Evolutionary conservation across 140 eudicot species (phyloP), one percentile per base, ranked within the genome.

Genomic region (Erigeron philadelphicus): DNA sequence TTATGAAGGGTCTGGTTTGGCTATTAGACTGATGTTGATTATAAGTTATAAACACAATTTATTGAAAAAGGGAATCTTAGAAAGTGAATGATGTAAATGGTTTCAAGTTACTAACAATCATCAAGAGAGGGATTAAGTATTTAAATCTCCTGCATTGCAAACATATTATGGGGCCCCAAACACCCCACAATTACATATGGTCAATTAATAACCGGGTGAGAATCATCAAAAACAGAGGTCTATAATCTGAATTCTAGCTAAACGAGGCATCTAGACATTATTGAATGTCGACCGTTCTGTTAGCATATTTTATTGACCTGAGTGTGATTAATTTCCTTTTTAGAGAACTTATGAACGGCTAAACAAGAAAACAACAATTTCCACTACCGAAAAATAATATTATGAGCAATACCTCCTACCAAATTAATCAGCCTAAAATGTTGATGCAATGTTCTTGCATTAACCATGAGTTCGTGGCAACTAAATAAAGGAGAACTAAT

Each of bases 41-140:
- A 31, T 31, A 4, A 31, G 4, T 31, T 31, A 31, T 1, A 31
- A 8, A 45, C 7, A 45, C 9, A 45, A 7, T 45, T 3, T 45
- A 7, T 45, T 11, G 18, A 38, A 18, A n/a, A 5, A 31, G 19
- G n/a, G 18, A 17, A 15, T 52, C 15, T 38, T 68, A 40, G 19
- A 35, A 52, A 31, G 38, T 19, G 62, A 38, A 16, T 17, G 35
- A 67, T 1, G 16, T 50, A 15, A 68, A 31, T 35, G 35, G 11
- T 8, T 38, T 35, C 18, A 38, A 52, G 8, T 68, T 53, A 68
- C 40, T 53, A 38, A 9, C 16, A 19, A 52, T 53, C 52, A 25
- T 52, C 62, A 68, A 68, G 50, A 52, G 10, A 38, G 10, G 72
- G 6, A 21, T 38, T 13, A 66, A 52, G 73, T 16, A 10, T 49